Base-by-base conservation (phyloP, 2,329 filamentous ascomycete species). In the Aciculosporium take region DNA sequence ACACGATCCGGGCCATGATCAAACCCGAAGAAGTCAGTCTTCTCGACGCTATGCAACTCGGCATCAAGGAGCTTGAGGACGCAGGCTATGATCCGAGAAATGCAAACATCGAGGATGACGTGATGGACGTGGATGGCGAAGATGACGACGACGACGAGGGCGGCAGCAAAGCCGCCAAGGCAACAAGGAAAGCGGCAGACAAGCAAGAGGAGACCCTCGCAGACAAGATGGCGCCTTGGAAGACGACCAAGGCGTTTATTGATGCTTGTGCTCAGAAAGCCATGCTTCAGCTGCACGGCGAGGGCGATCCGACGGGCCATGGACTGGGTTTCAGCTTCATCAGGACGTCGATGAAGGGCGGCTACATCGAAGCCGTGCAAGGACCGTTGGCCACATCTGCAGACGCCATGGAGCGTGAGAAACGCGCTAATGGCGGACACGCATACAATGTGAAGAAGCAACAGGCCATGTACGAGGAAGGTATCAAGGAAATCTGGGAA, bases 321-420 rank as follows among this genome's bases (percentile, higher is more conserved):
- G 91, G 91, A 2, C 79, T 95, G 45, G 91, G 85, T 2, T 94
- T 96, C 66, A 95, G 85, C 57, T 95, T 98, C 60, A 88, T 98
- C 59, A 87, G 91, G 56, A 95, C 88, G 0, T 94, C 86, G 1
- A 98, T 98, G 91, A 98, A 98, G 62, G 91, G 91, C 46, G 91
- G 91, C 0, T 98, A 78, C 46, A 74, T 95, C 60, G 85, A 88
- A 55, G 82, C 87, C 17, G 75, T 93, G 21, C 74, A 76, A 43
- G 76, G 76, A 2, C 75, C 76, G 3, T 62, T 75, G 30, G 73
- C 76, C 7, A 79, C 76, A 3, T 78, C 76, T 8, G 87, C 86
- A 17, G 86, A 94, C 58, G 88, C 85, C 54, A 84, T 88, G 46
- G 83, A 86, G 53, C 83, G 88, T 46, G 85, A 88, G 57, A 77